A percentile compares a stretch with the other conserved stretches of the same genome.
phyloP scores from a whole-genome alignment of 495 filamentous ascomycete species.

The Penicillium pulvis region DNA sequence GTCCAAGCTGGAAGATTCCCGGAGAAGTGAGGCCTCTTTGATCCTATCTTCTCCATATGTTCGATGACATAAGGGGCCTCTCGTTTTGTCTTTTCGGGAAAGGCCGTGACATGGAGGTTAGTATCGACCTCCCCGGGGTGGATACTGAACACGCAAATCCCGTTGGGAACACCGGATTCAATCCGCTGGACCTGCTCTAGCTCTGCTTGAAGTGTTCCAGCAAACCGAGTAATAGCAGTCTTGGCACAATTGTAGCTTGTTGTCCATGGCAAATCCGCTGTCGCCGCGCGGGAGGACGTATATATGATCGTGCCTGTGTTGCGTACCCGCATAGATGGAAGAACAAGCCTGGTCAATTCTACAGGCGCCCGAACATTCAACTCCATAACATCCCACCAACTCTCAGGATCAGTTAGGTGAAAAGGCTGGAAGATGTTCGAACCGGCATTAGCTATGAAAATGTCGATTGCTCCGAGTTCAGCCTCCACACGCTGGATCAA shows the following conservation, averaged over 20 bases:
- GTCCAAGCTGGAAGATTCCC: background rate
- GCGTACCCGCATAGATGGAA: background rate
- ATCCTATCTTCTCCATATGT: background rate
- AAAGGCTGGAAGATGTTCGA: background rate
- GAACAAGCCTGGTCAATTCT: background rate
- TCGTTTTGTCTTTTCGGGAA: background rate
- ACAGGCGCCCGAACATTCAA: background rate
- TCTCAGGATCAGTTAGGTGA: background rate
- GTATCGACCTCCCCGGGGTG: background rate
- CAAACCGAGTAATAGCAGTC: background rate
- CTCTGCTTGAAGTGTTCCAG: background rate
- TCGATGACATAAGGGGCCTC: background rate
- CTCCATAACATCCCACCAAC: conserved; percentile 1
- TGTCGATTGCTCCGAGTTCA: background rate
- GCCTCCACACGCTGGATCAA: background rate
- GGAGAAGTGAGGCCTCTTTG: background rate
- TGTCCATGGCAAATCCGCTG: background rate
- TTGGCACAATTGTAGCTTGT: conserved; percentile 1
- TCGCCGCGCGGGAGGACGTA: background rate
- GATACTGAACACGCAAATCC: background rate
- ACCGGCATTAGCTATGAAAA: background rate
- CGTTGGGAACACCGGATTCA: background rate
- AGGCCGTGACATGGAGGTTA: background rate
- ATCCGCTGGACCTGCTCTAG: background rate
- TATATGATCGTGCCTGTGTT: background rate